Base-by-base conservation (phyloP, 768 basidiomycete genomes). In the Hirschioporus abietinus region DNA sequence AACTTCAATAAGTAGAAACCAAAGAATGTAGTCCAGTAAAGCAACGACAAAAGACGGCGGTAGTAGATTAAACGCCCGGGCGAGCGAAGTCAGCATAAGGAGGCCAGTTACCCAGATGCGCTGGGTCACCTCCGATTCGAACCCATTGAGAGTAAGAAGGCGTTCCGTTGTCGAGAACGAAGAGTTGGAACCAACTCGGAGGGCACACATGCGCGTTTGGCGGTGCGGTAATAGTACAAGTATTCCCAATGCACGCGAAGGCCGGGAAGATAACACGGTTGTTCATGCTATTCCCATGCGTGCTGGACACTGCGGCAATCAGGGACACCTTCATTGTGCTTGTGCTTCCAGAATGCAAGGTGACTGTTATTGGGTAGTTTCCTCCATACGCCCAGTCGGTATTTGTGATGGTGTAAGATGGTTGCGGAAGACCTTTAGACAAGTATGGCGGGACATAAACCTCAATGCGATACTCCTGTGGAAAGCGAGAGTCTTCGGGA, bases 361-460 rank as follows among this genome's bases (percentile, higher is more conserved):
- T 76, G 64, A 83, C 81, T 0, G 76, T 79, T 69, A 93, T 88
- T 1, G 75, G 73, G 70, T 86, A 86, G 20, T 74, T 74, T 10
- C 82, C 81, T 0, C 84, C 81, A 30, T 88, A 86, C 0, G 71
- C 74, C 90, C 90, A 92, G 71, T 93, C 91, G 15, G 80, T 84
- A 66, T 79, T 74, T 0, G 81, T 69, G 58, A 91, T 80, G 24
- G 80, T 86, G 74, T 87, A 90, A 59, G 75, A 78, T 0, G 91
- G 95, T 66, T 89, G 90, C 4, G 69, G 74, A 68, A 82, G 77
- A 9, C 90, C 90, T 68, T 84, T 77, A 68, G 78, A 86, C 67
- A 93, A 83, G 76, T 96, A 98, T 20, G 91, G 92, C 6, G 96
- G 96, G 71, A 91, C 84, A 78, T 96, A 97, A 27, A 89, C 87